These are phyloP conservation scores for Suhomyces ambrosiae DNA, from an alignment of 1,139 yeast species.

Conservation along the genomic window DNA sequence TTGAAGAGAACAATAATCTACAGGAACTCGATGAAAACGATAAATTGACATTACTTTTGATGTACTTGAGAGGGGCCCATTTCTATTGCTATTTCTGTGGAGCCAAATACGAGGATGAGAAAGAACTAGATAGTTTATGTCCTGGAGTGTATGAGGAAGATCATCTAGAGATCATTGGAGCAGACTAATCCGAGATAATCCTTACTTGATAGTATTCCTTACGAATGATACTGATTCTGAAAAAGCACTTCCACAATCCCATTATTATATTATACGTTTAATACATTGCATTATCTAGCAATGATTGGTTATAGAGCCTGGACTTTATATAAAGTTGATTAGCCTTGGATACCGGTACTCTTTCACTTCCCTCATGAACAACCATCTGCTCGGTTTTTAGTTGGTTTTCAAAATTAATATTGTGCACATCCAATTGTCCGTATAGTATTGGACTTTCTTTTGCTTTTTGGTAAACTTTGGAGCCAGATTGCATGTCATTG, in stretches of 20 bases:
- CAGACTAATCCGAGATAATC: too few species aligned
- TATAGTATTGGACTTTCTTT: constrained; percentile 24
- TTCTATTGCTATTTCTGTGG: constrained; percentile 56
- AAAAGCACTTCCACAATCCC: too few species aligned
- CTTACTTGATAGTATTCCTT: too few species aligned
- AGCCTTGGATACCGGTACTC: constrained; percentile 17
- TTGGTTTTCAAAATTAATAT: constrained; percentile 23
- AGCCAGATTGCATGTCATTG: neutral
- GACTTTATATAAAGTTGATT: constrained; percentile 22
- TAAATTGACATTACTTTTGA: constrained; percentile 18
- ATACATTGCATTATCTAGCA: constrained; percentile 19
- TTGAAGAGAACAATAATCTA: neutral
- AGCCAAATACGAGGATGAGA: constrained; percentile 29
- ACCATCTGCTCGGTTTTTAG: constrained; percentile 1
- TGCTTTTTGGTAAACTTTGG: constrained; percentile 17
- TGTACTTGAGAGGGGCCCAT: constrained; percentile 37
- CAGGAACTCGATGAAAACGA: constrained; percentile 7
- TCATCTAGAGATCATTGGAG: constrained; percentile 28
- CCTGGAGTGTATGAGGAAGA: constrained; percentile 49
- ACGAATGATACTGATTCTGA: too few species aligned
- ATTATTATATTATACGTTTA: too few species aligned
- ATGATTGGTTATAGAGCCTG: constrained; percentile 18
- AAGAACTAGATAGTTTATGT: constrained; percentile 43
- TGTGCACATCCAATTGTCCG: constrained; percentile 17
- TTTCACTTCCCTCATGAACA: constrained; percentile 26